These are phyloP conservation scores for Dispira parvispora DNA, from an alignment of 192 early-diverging fungal species.

Conservation along the genomic window DNA sequence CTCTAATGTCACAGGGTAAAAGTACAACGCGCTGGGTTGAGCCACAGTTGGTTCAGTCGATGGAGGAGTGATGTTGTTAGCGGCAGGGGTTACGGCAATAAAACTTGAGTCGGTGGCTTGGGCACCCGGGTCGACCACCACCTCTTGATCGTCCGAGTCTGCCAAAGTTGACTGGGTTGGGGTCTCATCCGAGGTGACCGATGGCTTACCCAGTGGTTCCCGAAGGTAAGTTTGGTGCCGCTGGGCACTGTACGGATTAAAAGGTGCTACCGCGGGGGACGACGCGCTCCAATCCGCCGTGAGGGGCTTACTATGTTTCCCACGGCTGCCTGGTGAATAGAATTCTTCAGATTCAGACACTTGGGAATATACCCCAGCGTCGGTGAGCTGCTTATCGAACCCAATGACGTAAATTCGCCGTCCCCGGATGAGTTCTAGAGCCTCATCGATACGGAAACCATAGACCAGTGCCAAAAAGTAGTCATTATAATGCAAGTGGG, in stretches of 20 bases:
- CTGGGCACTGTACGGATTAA: not conserved
- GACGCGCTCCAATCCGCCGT: slow-evolving; percentile 1
- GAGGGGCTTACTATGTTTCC: not conserved
- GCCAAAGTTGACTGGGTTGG: too few relatives aligned
- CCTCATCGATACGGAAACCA: slow-evolving; percentile 6
- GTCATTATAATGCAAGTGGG: slow-evolving; percentile 9
- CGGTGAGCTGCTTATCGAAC: not conserved
- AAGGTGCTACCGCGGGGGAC: slow-evolving; percentile 3
- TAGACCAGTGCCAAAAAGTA: slow-evolving; percentile 10
- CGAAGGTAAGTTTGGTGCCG: not conserved
- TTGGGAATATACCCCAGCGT: not conserved
- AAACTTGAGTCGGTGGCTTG: not conserved
- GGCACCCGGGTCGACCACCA: too few relatives aligned
- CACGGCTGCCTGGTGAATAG: not conserved
- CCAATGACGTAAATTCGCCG: slow-evolving; percentile 3
- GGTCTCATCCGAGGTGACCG: not conserved
- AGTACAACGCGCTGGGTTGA: not conserved
- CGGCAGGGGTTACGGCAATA: not conserved
- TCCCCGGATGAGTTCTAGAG: not conserved
- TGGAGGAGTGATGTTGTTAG: not conserved
- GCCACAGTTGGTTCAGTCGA: not conserved
- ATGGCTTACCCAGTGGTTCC: not conserved
- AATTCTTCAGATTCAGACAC: not conserved
- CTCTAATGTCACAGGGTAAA: slow-evolving; percentile 7
- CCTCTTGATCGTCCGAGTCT: too few relatives aligned